Base-by-base conservation (phyloP, 2,329 filamentous ascomycete genomes). In the Botrytis fabae region DNA sequence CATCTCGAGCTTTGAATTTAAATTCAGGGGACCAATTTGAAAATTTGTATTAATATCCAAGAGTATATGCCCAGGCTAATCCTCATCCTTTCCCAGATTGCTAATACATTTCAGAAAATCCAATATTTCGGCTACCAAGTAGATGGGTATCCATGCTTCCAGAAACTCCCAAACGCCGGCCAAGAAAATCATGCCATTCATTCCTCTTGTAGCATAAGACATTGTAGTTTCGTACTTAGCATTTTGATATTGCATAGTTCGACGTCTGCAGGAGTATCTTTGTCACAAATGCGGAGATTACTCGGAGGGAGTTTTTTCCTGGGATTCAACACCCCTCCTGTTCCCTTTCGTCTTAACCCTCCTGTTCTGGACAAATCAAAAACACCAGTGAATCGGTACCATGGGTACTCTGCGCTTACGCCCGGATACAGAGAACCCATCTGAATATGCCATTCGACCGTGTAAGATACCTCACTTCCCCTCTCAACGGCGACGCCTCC, bases 161-260 rank as follows among this genome's bases (percentile, higher is more conserved):
- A 54, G 2, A 54, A 28, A 28, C 51, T 57, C n/a, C 51, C n/a
- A 28, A 44, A 57, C 51, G 51, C 51, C 51, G n/a, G 10, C 7
- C 51, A 57, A 57, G 7, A 18, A 57, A 57, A 18, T 2, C 51
- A 32, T 57, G n/a, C 7, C 16, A 32, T 32, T 57, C n/a, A 57
- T 57, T 57, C 51, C n/a, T 57, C 51, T 57, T 57, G n/a, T 57
- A 57, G 51, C 51, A 57, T 32, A 57, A 57, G n/a, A 18, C n/a
- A 18, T 18, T 57, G 51, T 8, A 57, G 51, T 28, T 57, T 57
- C 14, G 51, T 57, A 12, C 51, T 57, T 57, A 57, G 51, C 14
- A 57, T 57, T 57, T 57, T 28, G n/a, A 57, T 32, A 28, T 57
- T 32, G 51, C 51, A 28, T 28, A 57, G 5, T 18, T 57, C 51